phyloP scores from a whole-genome alignment of 1,284 basidiomycete genomes.

The Tremellales sp. region DNA sequence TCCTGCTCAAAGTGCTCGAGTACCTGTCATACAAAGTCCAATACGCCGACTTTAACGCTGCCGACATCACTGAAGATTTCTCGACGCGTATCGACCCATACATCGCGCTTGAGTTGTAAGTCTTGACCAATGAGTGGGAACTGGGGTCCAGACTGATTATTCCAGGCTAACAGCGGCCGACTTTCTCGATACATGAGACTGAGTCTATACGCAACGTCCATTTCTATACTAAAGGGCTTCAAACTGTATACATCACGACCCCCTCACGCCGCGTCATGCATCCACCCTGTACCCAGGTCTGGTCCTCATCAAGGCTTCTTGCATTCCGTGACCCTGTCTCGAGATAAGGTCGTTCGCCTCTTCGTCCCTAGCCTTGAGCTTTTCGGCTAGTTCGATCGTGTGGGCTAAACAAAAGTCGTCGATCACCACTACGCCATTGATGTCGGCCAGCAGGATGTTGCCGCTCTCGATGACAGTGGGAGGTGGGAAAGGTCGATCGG shows the following conservation, averaged over 20 bases:
- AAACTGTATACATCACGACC: slow-evolving; percentile 37
- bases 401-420: background rate
- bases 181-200: slow-evolving; percentile 43
- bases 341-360: too few species aligned
- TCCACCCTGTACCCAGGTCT: slow-evolving; percentile 54
- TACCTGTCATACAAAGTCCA: slow-evolving; percentile 55
- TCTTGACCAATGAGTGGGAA: slow-evolving; percentile 1
- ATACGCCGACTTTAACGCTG: slow-evolving; percentile 47
- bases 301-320: slow-evolving; percentile 74
- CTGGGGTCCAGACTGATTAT: background rate
- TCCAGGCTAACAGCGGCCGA: slow-evolving; percentile 49
- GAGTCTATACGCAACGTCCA: background rate
- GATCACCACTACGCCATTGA: slow-evolving; percentile 1
- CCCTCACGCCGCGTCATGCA: slow-evolving; percentile 57
- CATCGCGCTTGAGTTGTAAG: slow-evolving; percentile 57
- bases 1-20: slow-evolving; percentile 57
- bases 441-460: background rate
- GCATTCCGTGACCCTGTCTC: too few species aligned
- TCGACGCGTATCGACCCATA: slow-evolving; percentile 55
- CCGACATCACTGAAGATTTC: slow-evolving; percentile 55
- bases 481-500: background rate
- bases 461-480: background rate
- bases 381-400: background rate
- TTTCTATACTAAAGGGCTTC: background rate
- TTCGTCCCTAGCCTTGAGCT: slow-evolving; percentile 1